Base-by-base conservation (phyloP, 345 rosid genomes). In the Syzygium grande region DNA sequence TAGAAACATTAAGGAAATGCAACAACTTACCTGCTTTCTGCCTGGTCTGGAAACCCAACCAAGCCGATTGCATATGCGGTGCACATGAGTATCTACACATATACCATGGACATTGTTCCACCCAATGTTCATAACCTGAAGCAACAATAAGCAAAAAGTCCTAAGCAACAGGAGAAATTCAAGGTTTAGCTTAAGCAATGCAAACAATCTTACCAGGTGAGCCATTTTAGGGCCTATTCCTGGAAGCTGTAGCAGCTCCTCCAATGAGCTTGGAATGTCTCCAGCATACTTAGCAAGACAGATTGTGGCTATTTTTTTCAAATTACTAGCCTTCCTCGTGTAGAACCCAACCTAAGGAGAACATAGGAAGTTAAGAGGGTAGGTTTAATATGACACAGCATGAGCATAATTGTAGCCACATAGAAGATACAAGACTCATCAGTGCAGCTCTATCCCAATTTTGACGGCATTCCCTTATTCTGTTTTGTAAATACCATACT, bases 191-290 rank as follows among this genome's bases (percentile, higher is more conserved):
- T 61, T 61, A 38, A 38, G 83, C 11, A 73, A 73, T 19, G 83
- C 15, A 11, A 11, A 73, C 49, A 38, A 38, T 9, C 92, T 78
- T 89, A 92, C 94, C 94, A 93, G 85, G 86, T 93, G 94, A 65
- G 94, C 94, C 94, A 93, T 91, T 94, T 97, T 97, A 34, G 99
- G 99, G 73, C 99, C 99, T 85, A 97, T 96, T 89, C 99, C 99
- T 56, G 98, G 99, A 89, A 97, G 99, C 84, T 94, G 87, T 16
- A 96, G 94, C 87, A 97, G 91, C 79, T 93, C 99, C 90, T 97
- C 98, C 93, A 97, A 92, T 51, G 99, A 92, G 88, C 93, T 91
- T 46, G 99, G 99, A 86, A 97, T 97, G 91, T 97, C 99, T 68
- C 99, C 97, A 22, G 89, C 96, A 90, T 94, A 95, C 92, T 94